Evolutionary conservation across 352 stramenopile species (phyloP).

Genomic region (Phytophthora vignae): DNA sequence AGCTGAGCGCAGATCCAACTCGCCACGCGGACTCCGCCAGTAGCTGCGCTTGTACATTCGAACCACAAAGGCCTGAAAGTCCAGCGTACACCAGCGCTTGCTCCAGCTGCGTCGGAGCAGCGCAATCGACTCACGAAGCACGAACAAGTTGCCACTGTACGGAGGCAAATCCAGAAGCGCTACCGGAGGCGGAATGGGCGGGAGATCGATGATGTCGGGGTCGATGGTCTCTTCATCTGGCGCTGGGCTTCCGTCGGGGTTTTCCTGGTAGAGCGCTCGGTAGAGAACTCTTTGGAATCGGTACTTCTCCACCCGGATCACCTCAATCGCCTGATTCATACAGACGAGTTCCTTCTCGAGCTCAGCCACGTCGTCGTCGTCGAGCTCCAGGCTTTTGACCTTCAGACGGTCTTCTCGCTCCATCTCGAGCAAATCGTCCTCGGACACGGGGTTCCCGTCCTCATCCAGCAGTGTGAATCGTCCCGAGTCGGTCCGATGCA

Average conservation of each 20-base stretch:
- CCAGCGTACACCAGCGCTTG: constrained; percentile 81
- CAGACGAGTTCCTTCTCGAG: constrained; percentile 59
- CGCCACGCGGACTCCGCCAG: constrained; percentile 69
- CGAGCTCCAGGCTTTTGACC: constrained; percentile 57
- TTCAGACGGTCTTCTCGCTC: constrained; percentile 59
- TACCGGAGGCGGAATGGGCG: constrained; percentile 28
- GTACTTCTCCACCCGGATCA: constrained; percentile 71
- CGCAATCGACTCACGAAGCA: constrained; percentile 76
- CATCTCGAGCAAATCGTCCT: constrained; percentile 59
- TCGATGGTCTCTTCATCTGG: constrained; percentile 2
- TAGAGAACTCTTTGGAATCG: constrained; percentile 64
- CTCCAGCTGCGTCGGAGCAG: constrained; percentile 76
- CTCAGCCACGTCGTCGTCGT: constrained; percentile 64
- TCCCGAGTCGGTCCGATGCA: constrained; percentile 39
- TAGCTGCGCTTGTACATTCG: constrained; percentile 85
- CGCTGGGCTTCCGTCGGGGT: constrained; percentile 16
- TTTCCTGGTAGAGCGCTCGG: constrained; percentile 49
- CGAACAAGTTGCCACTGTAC: constrained; percentile 74
- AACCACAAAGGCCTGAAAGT: constrained; percentile 64
- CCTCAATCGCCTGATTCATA: constrained; percentile 61
- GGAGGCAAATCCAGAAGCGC: constrained; percentile 57
- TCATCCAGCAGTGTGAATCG: constrained; percentile 68
- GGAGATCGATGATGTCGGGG: constrained; percentile 23
- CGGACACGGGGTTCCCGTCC: constrained; percentile 61
- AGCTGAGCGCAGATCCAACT: constrained; percentile 62